Percentiles rank a stretch among this genome's conserved stretches.
Evolutionary conservation across 805 yeast species (phyloP).

Genomic region (Dipodascopsis uninucleata): DNA sequence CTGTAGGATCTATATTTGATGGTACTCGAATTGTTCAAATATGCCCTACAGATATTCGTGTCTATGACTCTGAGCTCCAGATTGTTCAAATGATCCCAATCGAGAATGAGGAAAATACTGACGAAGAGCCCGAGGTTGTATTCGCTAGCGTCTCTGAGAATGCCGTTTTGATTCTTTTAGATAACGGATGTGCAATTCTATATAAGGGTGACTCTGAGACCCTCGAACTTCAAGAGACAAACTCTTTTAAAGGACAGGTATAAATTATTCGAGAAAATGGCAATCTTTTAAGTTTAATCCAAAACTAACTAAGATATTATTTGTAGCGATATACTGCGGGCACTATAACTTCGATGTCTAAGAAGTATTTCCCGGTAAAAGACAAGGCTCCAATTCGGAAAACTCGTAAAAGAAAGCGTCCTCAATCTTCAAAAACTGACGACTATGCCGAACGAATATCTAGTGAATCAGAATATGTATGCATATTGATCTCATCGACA

Average conservation of each 20-base stretch:
- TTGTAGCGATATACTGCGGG: slow-evolving; percentile 21
- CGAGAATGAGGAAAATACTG: slow-evolving; percentile 1
- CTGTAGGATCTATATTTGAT: slow-evolving; percentile 56
- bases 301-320: no score
- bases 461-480: no score
- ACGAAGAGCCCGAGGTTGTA: slow-evolving; percentile 13
- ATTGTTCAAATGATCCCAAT: slow-evolving; percentile 38
- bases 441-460: no score
- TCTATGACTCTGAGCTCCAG: slow-evolving; percentile 62
- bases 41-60: slow-evolving; percentile 58
- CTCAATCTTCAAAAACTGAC: not conserved
- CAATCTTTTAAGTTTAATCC: no score
- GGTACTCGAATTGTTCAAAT: slow-evolving; percentile 68
- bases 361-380: not conserved
- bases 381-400: not conserved
- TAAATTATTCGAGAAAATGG: no score
- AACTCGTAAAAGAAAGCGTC: not conserved
- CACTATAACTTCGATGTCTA: slow-evolving; percentile 16
- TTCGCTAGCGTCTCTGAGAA: slow-evolving; percentile 12
- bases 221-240: slow-evolving; percentile 12
- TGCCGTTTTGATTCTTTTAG: slow-evolving; percentile 14
- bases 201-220: slow-evolving; percentile 11
- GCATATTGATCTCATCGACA: no score
- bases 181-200: slow-evolving; percentile 14
- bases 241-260: not conserved